Conservation (phyloP, 2,329 filamentous ascomycete species). For the Beauveria medogensis region DNA sequence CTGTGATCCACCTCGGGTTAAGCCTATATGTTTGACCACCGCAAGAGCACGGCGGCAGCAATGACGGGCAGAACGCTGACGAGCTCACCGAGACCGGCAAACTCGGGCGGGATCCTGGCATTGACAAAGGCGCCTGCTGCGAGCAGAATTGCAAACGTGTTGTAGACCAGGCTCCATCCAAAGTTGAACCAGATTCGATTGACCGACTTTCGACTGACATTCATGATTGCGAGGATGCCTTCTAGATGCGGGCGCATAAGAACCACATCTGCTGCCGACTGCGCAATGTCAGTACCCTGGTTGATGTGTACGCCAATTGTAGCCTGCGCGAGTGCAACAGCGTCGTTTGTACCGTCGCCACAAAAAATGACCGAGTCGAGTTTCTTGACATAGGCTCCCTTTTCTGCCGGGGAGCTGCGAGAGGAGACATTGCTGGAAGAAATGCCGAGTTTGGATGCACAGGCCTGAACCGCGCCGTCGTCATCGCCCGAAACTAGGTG, state of each 20-base stretch:
- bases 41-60: conserved; percentile 42
- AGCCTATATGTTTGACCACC: conserved; percentile 27
- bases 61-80: conserved; percentile 68
- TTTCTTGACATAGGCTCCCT: conserved; percentile 34
- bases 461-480: conserved; percentile 34
- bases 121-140: conserved; percentile 57
- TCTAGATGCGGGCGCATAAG: conserved; percentile 49
- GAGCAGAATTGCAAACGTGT: conserved; percentile 58
- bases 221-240: conserved; percentile 51
- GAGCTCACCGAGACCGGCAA: conserved; percentile 62
- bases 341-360: conserved; percentile 76
- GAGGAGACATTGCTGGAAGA: conserved; percentile 29
- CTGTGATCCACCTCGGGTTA: neutral
- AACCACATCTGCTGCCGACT: conserved; percentile 60
- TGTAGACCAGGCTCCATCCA: conserved; percentile 62
- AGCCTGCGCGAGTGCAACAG: conserved; percentile 62
- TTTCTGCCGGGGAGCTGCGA: conserved; percentile 37
- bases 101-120: conserved; percentile 46
- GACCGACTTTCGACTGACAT: conserved; percentile 38
- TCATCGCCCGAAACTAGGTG: conserved; percentile 48
- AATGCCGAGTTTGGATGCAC: conserved; percentile 35
- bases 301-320: conserved; percentile 64
- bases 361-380: conserved; percentile 52
- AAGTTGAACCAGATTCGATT: conserved; percentile 60
- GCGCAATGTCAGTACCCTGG: conserved; percentile 53